A percentile compares a stretch with the other conserved stretches of the same genome.
Evolutionary conservation across 495 filamentous ascomycete genomes (phyloP).

Genomic region (Daldinia vernicosa): DNA sequence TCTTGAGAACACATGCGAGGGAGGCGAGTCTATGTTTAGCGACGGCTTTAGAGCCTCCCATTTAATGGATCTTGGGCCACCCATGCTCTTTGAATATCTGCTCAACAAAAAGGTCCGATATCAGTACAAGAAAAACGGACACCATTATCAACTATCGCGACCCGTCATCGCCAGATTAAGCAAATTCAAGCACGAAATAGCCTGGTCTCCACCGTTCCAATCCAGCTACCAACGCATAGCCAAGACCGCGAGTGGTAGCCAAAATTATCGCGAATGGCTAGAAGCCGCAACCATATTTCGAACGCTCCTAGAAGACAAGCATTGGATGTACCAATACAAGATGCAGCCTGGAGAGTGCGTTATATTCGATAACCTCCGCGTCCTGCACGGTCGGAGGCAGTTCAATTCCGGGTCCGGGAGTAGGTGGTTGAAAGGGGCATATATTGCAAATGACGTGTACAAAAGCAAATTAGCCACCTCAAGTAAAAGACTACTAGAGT

Average conservation of each 20-base stretch:
- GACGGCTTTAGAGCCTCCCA: slow-evolving; percentile 72
- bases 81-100: slow-evolving; percentile 52
- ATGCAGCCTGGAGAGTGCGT: slow-evolving; percentile 82
- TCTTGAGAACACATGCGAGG: slow-evolving; percentile 73
- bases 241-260: background rate
- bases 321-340: slow-evolving; percentile 71
- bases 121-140: slow-evolving; percentile 73
- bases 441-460: slow-evolving; percentile 77
- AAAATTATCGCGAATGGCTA: slow-evolving; percentile 43
- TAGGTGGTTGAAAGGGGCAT: slow-evolving; percentile 86
- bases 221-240: slow-evolving; percentile 13
- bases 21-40: slow-evolving; percentile 84
- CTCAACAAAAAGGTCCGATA: slow-evolving; percentile 61
- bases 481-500: slow-evolving; percentile 24
- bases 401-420: slow-evolving; percentile 71
- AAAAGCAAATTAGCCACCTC: slow-evolving; percentile 52
- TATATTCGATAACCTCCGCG: slow-evolving; percentile 83
- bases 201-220: slow-evolving; percentile 70
- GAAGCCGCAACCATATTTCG: slow-evolving; percentile 59
- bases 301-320: slow-evolving; percentile 53
- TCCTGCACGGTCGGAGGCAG: slow-evolving; percentile 77
- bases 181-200: slow-evolving; percentile 57
- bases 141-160: slow-evolving; percentile 66
- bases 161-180: slow-evolving; percentile 59
- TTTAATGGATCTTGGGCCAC: slow-evolving; percentile 47